Conservation (phyloP, 352 stramenopile species). For the Phytophthora macrochlamydospora region DNA sequence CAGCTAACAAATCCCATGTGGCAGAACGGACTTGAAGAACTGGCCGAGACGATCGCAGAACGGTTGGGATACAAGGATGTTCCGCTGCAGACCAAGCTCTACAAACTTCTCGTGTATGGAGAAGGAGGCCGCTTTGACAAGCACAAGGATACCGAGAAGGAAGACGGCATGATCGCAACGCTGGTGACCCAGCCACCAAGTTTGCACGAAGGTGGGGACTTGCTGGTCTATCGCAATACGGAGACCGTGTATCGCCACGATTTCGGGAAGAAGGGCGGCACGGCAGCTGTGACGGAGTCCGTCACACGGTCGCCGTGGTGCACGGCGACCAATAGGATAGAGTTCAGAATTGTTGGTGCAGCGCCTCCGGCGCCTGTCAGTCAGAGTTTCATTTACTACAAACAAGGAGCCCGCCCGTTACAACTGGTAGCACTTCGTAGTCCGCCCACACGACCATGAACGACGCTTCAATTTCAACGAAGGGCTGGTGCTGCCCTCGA, state of each 20-base stretch:
- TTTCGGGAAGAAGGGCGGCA: slow-evolving; percentile 22
- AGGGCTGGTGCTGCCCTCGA: too few relatives aligned
- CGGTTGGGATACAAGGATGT: slow-evolving; percentile 16
- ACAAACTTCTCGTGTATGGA: slow-evolving; percentile 63
- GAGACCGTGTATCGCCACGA: slow-evolving; percentile 14
- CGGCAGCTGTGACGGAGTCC: neutral
- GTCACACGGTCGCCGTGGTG: too few relatives aligned
- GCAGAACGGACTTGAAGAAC: slow-evolving; percentile 8
- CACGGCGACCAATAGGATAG: too few relatives aligned
- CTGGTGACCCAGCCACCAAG: slow-evolving; percentile 46
- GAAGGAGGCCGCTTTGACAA: slow-evolving; percentile 43
- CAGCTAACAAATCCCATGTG: slow-evolving; percentile 18
- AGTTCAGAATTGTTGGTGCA: too few relatives aligned
- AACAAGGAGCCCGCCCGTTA: too few relatives aligned
- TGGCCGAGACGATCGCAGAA: slow-evolving; percentile 4
- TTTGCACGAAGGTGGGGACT: slow-evolving; percentile 23
- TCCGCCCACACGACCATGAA: too few relatives aligned
- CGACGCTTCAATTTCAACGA: too few relatives aligned
- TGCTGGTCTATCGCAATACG: slow-evolving; percentile 20
- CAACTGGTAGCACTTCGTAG: too few relatives aligned
- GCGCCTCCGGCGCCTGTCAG: too few relatives aligned
- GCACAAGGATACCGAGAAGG: slow-evolving; percentile 60
- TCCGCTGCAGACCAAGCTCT: slow-evolving; percentile 22
- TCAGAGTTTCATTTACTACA: too few relatives aligned
- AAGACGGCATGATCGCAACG: slow-evolving; percentile 58